Conservation (phyloP, 768 basidiomycete species). For the Phanerochaete carnosa region DNA sequence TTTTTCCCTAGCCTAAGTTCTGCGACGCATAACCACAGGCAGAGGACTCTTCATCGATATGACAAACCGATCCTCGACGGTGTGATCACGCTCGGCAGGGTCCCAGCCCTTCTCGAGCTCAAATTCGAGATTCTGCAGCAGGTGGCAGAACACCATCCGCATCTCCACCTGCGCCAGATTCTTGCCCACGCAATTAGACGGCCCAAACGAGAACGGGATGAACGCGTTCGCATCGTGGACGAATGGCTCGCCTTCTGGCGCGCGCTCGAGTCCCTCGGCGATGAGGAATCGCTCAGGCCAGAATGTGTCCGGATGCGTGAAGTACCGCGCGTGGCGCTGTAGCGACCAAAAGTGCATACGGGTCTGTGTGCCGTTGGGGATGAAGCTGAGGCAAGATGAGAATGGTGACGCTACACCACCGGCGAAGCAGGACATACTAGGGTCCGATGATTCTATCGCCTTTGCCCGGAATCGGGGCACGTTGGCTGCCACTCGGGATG, state of each 20-base stretch:
- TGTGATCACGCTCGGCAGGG: conserved; percentile 28
- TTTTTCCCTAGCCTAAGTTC: too few species aligned
- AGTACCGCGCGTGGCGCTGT: too few species aligned
- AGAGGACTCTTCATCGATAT: not conserved
- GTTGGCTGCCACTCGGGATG: too few species aligned
- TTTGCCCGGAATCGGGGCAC: too few species aligned
- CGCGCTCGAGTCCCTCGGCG: not conserved
- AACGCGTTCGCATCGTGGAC: conserved; percentile 28
- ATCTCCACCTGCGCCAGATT: conserved; percentile 38
- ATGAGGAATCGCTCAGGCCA: conserved; percentile 40
- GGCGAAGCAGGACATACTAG: too few species aligned
- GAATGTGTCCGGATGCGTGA: too few species aligned
- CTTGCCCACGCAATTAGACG: conserved; percentile 49
- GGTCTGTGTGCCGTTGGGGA: too few species aligned
- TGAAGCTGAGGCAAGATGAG: too few species aligned
- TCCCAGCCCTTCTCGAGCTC: conserved; percentile 13
- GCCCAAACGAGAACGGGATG: too few species aligned
- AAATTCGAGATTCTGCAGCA: conserved; percentile 24
- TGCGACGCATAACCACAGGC: not conserved
- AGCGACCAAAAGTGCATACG: too few species aligned
- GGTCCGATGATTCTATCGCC: too few species aligned
- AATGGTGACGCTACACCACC: too few species aligned
- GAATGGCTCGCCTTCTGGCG: not conserved
- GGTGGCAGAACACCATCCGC: conserved; percentile 26
- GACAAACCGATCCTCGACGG: conserved; percentile 28